These are phyloP conservation scores for Backusella circina DNA, from an alignment of 192 early-diverging fungal species.

Conservation along the genomic window DNA sequence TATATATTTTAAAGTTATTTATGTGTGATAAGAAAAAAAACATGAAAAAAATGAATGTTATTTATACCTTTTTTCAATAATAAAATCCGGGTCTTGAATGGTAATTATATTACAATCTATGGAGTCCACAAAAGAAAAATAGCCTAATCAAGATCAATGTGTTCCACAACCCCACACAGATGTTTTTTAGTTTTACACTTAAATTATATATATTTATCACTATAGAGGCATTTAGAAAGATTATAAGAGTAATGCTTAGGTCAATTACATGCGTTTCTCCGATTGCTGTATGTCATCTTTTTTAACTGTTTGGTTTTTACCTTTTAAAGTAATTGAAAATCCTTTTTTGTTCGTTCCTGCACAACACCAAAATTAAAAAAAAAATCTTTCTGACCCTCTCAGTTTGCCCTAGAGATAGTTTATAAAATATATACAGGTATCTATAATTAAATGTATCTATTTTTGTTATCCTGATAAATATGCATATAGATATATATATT, in stretches of 20 bases:
- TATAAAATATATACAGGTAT: not conserved
- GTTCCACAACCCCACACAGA: not conserved
- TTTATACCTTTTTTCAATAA: not conserved
- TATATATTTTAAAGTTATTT: not conserved
- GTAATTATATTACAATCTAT: not conserved
- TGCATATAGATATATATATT: too few relatives aligned
- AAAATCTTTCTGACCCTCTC: not conserved
- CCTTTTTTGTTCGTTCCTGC: not conserved
- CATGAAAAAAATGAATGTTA: not conserved
- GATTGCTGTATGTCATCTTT: constrained; percentile 1
- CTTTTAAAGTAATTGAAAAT: not conserved
- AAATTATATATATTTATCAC: not conserved
- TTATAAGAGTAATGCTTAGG: not conserved
- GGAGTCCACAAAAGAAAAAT: not conserved
- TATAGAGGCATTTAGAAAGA: not conserved
- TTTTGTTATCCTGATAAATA: too few relatives aligned
- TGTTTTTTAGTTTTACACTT: not conserved
- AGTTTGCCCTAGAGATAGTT: not conserved
- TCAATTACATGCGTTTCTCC: not conserved
- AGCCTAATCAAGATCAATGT: not conserved
- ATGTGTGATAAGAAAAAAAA: not conserved
- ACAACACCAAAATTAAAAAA: not conserved
- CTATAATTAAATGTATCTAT: not conserved
- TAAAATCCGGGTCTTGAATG: not conserved
- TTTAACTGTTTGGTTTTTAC: not conserved